phyloP scores from a whole-genome alignment of 306 rosid genomes.

The Myrica gale region DNA sequence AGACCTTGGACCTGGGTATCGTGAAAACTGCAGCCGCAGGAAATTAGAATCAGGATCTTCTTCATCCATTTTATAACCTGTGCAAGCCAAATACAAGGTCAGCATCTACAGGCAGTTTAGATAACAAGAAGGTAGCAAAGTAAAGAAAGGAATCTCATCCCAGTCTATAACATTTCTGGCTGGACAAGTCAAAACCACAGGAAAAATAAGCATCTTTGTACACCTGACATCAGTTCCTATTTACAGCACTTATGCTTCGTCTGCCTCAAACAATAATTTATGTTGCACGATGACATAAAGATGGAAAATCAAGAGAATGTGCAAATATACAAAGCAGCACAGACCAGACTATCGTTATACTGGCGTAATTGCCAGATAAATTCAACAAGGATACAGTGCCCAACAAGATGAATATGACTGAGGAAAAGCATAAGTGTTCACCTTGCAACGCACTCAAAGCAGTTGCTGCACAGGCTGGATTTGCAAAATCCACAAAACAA shows the following conservation, averaged over 20 bases:
- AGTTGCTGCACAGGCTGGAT: slow-evolving; percentile 88
- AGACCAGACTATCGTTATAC: not conserved
- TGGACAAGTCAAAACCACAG: not conserved
- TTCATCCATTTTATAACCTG: slow-evolving; percentile 85
- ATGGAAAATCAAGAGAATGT: not conserved
- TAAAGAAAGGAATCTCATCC: not conserved
- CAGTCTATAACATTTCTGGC: not conserved
- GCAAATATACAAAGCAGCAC: not conserved
- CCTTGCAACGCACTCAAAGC: slow-evolving; percentile 95
- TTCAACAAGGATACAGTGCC: not conserved
- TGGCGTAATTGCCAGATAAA: not conserved
- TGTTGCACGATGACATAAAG: not conserved
- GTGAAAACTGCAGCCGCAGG: slow-evolving; percentile 83
- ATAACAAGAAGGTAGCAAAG: not conserved
- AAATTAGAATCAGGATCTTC: slow-evolving; percentile 56
- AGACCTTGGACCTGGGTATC: slow-evolving; percentile 83
- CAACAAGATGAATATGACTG: slow-evolving; percentile 12
- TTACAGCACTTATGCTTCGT: not conserved
- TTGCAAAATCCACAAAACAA: slow-evolving; percentile 84
- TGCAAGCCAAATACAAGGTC: slow-evolving; percentile 31
- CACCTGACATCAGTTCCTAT: not conserved
- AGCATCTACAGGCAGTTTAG: slow-evolving; percentile 24
- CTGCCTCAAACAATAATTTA: not conserved
- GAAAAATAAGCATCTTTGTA: not conserved
- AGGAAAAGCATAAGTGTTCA: slow-evolving; percentile 29